Conservation (phyloP, 192 early-diverging fungal species). For the Dimargaris cristalligena region DNA sequence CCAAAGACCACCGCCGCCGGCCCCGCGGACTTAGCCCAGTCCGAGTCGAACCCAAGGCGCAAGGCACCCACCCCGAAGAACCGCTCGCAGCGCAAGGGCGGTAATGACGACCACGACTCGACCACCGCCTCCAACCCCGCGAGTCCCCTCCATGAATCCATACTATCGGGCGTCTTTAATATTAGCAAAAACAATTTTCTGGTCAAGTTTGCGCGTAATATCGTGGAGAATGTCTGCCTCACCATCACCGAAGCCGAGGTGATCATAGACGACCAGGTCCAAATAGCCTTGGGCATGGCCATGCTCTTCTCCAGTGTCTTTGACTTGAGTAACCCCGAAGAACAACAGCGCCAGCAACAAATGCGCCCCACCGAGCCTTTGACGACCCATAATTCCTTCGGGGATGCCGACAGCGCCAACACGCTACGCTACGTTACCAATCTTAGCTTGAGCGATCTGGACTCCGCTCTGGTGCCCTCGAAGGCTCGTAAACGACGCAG, state of each 20-base stretch:
- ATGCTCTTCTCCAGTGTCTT: slow-evolving; percentile 11
- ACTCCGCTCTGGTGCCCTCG: slow-evolving; percentile 6
- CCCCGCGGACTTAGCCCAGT: too few relatives aligned
- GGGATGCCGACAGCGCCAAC: not conserved
- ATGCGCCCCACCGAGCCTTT: not conserved
- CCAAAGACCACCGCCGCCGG: too few relatives aligned
- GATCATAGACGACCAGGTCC: slow-evolving; percentile 11
- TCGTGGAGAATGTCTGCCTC: slow-evolving; percentile 6
- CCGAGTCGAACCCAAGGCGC: not conserved
- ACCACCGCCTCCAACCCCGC: not conserved
- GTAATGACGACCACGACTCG: too few relatives aligned
- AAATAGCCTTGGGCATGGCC: slow-evolving; percentile 2
- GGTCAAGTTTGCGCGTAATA: not conserved
- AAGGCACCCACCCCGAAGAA: too few relatives aligned
- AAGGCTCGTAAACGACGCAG: slow-evolving; percentile 10
- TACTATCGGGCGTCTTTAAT: not conserved
- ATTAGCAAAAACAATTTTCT: slow-evolving; percentile 10
- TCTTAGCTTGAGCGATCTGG: slow-evolving; percentile 6
- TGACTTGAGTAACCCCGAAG: slow-evolving; percentile 8
- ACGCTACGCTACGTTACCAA: slow-evolving; percentile 7
- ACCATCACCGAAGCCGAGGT: slow-evolving; percentile 12
- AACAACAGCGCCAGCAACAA: slow-evolving; percentile 10
- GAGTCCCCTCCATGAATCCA: not conserved
- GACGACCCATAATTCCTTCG: not conserved
- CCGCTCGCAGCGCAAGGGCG: not conserved